These are phyloP conservation scores for Tephrocybe sp. DNA, from an alignment of 768 basidiomycete genomes.

Conservation along the genomic window DNA sequence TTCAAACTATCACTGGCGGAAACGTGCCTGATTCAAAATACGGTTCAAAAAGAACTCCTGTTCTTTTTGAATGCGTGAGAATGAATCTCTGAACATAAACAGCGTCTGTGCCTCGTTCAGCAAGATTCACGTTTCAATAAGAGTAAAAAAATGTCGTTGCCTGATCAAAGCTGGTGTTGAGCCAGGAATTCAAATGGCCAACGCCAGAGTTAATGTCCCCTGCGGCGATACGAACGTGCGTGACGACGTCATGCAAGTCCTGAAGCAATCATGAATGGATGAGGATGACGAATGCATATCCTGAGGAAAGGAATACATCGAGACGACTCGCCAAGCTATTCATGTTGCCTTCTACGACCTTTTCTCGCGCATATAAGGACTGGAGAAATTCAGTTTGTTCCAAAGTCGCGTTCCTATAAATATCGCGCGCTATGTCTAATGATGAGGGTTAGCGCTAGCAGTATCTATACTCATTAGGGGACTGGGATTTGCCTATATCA, in stretches of 20 bases:
- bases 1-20: not conserved
- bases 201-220: slow-evolving; percentile 1
- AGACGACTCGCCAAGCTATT: slow-evolving; percentile 27
- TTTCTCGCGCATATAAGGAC: slow-evolving; percentile 44
- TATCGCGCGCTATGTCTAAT: slow-evolving; percentile 58
- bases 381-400: slow-evolving; percentile 53
- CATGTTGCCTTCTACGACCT: slow-evolving; percentile 23
- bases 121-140: not conserved
- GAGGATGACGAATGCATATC: not conserved
- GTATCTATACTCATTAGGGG: not conserved
- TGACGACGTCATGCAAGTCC: slow-evolving; percentile 14
- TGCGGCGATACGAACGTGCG: slow-evolving; percentile 6
- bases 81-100: not conserved
- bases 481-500: slow-evolving; percentile 55
- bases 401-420: slow-evolving; percentile 63
- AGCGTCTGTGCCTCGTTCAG: slow-evolving; percentile 6
- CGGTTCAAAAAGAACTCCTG: not conserved
- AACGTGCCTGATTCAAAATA: slow-evolving; percentile 9
- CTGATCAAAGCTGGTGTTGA: not conserved
- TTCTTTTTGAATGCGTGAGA: slow-evolving; percentile 1
- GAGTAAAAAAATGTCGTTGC: not conserved
- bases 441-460: slow-evolving; percentile 2
- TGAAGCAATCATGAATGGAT: not conserved
- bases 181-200: not conserved
- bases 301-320: slow-evolving; percentile 17